Conservation (phyloP, 2,329 filamentous ascomycete species). For the Fusarium duplospermum region DNA sequence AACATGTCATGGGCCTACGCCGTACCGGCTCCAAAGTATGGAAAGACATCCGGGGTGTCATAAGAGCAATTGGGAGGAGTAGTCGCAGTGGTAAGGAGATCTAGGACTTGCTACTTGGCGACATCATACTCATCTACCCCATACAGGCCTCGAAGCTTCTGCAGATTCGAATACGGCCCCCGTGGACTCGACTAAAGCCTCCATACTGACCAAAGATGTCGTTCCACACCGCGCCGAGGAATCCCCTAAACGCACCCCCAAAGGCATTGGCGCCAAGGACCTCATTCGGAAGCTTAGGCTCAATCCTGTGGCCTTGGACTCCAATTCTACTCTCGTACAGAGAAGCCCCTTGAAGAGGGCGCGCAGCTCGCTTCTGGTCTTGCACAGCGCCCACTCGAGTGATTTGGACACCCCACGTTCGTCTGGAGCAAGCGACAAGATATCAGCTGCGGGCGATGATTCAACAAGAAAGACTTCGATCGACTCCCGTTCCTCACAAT, state of each 20-base stretch:
- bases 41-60: constrained; percentile 50
- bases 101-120: not conserved
- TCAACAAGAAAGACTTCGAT: constrained; percentile 51
- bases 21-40: constrained; percentile 48
- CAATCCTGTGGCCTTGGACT: constrained; percentile 38
- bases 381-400: constrained; percentile 27
- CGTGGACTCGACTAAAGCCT: constrained; percentile 5
- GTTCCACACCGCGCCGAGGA: not conserved
- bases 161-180: constrained; percentile 10
- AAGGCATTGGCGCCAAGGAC: constrained; percentile 36
- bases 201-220: not conserved
- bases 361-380: constrained; percentile 43
- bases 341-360: constrained; percentile 33
- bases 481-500: constrained; percentile 45
- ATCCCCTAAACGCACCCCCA: constrained; percentile 22
- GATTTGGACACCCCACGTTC: constrained; percentile 42
- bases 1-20: constrained; percentile 39
- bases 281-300: constrained; percentile 44
- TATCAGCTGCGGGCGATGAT: constrained; percentile 38
- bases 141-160: constrained; percentile 42
- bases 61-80: constrained; percentile 48
- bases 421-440: constrained; percentile 43
- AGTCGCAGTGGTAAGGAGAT: constrained; percentile 41
- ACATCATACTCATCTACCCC: not conserved
- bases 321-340: constrained; percentile 47